These are phyloP conservation scores for Saccharata proteae DNA, from an alignment of 2,329 filamentous ascomycete species.

Conservation along the genomic window DNA sequence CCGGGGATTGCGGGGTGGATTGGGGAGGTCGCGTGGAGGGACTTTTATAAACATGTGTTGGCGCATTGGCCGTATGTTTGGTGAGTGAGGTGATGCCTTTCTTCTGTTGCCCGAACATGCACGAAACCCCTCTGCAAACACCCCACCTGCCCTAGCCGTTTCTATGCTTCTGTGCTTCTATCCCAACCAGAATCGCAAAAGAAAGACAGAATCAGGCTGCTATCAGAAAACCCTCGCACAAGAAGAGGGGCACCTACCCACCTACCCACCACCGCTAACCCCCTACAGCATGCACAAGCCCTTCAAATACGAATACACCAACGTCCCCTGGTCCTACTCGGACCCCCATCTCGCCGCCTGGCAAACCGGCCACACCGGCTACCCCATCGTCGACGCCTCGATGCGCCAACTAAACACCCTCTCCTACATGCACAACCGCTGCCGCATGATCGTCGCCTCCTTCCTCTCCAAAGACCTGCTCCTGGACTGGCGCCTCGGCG, in stretches of 20 bases:
- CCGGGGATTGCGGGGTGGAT: conserved; percentile 63
- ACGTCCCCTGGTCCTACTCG: conserved; percentile 74
- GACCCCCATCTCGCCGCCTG: conserved; percentile 57
- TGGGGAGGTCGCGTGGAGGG: conserved; percentile 72
- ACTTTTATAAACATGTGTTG: conserved; percentile 80
- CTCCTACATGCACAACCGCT: conserved; percentile 76
- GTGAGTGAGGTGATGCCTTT: conserved; percentile 28
- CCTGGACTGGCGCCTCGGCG: conserved; percentile 73
- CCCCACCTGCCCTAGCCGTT: not conserved
- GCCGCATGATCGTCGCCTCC: conserved; percentile 71
- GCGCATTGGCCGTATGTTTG: conserved; percentile 76
- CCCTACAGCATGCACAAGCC: conserved; percentile 53
- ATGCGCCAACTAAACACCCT: conserved; percentile 63
- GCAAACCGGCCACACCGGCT: conserved; percentile 63
- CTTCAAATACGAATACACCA: conserved; percentile 73
- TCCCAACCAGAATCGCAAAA: too few relatives aligned
- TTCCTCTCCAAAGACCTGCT: conserved; percentile 72
- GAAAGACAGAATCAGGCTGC: too few relatives aligned
- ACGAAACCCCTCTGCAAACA: not conserved
- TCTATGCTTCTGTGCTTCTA: too few relatives aligned
- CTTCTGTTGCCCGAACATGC: not conserved
- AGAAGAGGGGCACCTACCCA: not conserved
- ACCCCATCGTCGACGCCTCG: conserved; percentile 73
- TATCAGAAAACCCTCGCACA: too few relatives aligned
- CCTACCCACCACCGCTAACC: conserved; percentile 10